Base-by-base conservation (phyloP, 139 green algal species). In the Chara braunii region DNA sequence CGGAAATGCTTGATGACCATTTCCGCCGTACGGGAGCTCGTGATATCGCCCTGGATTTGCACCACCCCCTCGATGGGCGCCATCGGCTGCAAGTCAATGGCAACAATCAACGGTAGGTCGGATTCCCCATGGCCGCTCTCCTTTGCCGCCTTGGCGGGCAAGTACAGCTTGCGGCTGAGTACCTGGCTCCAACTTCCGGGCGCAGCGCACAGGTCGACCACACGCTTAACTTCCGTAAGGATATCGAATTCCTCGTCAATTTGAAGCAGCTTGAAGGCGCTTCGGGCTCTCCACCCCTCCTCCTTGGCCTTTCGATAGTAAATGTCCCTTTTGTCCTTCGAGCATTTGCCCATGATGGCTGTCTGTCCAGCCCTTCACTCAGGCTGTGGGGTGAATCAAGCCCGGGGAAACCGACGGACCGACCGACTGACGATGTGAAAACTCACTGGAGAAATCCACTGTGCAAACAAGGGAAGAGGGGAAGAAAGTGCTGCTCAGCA, bases 51-150 rank as follows among this genome's bases (percentile, higher is more conserved):
- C 77, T 95, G 91, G 28, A 99, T 86, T 70, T 92, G 82, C 0
- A 73, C 83, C 2, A 99, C 86, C 0, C 93, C 93, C 62, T 96
- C 93, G 4, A 99, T 87, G 22, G 93, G 86, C 6, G 91, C 93
- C 93, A 98, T 98, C 33, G 93, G 93, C 82, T 99, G 77, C 55
- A 99, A 74, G 75, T 99, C 93, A 7, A 99, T 87, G 2, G 92
- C 86, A 34, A 99, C 90, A 37, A 99, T 92, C 42, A 87, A 85
- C n/a, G 92, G 90, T 1, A 81, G 71, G 14, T 83, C 58, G 29
- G 51, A 42, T 31, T 50, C 24, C 22, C 42, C 63, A 32, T 45
- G 29, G 53, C 53, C 53, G 11, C 11, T 36, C 9, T 11, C 50
- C 11, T 26, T 26, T 28, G 14, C 30, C 29, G 77, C 70, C 0